These are phyloP conservation scores for Epichloe sylvatica DNA, from an alignment of 2,329 filamentous ascomycete genomes.

Conservation along the genomic window DNA sequence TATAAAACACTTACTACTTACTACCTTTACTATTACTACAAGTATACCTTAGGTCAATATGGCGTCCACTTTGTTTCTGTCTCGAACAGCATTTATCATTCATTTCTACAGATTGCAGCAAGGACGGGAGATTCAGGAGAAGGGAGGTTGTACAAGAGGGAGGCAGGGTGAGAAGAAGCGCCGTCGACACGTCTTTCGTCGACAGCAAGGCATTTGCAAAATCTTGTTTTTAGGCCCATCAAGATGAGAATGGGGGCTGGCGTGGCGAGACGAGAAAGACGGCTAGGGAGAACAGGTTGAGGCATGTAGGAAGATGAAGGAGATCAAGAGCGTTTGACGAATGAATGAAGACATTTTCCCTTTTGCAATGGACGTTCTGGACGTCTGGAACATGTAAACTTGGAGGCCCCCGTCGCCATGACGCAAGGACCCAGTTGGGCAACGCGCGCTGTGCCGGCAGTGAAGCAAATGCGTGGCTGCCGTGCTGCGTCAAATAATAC, in stretches of 20 bases:
- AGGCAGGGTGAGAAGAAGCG: neutral
- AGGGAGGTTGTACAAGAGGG: neutral
- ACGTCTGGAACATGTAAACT: too few relatives aligned
- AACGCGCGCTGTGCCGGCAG: neutral
- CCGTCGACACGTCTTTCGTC: too few relatives aligned
- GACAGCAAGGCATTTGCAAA: neutral
- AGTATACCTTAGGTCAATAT: slow-evolving; percentile 1
- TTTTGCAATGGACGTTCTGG: too few relatives aligned
- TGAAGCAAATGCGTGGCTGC: too few relatives aligned
- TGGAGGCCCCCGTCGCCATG: neutral
- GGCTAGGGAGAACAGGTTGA: neutral
- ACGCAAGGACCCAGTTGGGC: neutral
- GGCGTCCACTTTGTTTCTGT: neutral
- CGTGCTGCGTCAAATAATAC: too few relatives aligned
- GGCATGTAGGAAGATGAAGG: neutral
- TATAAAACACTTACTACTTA: neutral
- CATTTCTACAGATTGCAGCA: neutral
- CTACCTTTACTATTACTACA: neutral
- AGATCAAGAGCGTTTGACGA: neutral
- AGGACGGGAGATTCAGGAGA: neutral
- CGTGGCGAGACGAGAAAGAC: neutral
- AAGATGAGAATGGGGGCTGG: neutral
- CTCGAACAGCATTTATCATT: neutral
- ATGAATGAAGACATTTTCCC: neutral
- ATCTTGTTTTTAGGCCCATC: neutral